Evolutionary conservation across 768 basidiomycete genomes (phyloP).

Genomic region (Galerina sulciceps): DNA sequence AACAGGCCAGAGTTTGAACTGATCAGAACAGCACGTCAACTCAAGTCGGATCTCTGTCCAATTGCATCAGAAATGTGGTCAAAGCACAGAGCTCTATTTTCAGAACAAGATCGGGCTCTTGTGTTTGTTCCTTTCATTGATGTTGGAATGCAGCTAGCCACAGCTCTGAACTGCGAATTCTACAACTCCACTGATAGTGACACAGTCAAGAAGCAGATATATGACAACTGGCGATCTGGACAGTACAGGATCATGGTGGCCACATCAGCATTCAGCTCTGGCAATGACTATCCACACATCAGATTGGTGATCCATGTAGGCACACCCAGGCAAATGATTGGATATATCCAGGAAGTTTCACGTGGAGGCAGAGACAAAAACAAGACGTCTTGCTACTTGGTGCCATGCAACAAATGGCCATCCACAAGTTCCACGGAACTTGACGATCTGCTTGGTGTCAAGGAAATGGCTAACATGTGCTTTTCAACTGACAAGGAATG

Average conservation of each 20-base stretch:
- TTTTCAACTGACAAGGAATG: no score
- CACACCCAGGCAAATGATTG: neutral
- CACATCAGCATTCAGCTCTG: neutral
- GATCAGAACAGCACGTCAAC: no score
- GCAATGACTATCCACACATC: neutral
- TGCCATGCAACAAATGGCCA: neutral
- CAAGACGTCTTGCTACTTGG: neutral
- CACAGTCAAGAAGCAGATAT: neutral
- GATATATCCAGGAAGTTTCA: neutral
- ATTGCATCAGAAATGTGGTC: no score
- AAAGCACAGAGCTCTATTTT: no score
- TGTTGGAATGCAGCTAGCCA: neutral
- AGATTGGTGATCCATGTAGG: neutral
- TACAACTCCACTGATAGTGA: neutral
- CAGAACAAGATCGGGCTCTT: neutral
- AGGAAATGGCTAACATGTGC: neutral
- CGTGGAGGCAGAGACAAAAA: neutral
- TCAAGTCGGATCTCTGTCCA: no score
- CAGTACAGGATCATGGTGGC: neutral
- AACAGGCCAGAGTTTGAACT: slow-evolving; percentile 1
- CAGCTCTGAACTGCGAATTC: neutral
- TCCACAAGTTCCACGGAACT: no score
- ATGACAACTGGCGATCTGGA: neutral
- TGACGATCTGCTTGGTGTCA: neutral
- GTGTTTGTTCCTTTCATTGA: neutral